Conservation (phyloP, 2,329 filamentous ascomycete species). For the Xylogone sp. region DNA sequence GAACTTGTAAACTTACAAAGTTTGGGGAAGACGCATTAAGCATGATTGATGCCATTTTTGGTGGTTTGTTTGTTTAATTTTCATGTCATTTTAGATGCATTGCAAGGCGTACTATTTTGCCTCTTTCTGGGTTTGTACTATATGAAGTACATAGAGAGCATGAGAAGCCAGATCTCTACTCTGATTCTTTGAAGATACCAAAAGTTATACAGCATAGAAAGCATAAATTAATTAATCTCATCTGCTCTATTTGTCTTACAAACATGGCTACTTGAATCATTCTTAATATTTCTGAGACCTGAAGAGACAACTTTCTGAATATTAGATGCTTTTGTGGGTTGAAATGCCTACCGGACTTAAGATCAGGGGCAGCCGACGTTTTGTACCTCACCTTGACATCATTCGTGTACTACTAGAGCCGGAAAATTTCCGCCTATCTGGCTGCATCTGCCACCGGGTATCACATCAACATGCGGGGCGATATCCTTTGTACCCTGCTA, state of each 20-base stretch:
- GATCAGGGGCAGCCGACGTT: too few relatives aligned
- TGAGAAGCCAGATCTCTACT: not conserved
- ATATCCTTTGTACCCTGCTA: not conserved
- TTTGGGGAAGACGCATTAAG: slow-evolving; percentile 51
- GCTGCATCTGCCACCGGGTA: not conserved
- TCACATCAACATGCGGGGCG: not conserved
- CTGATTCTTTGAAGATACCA: not conserved
- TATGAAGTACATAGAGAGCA: not conserved
- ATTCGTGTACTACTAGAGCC: too few relatives aligned
- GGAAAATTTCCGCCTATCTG: not conserved
- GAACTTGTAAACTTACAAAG: slow-evolving; percentile 80
- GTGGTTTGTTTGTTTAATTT: not conserved
- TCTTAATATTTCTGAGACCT: too few relatives aligned
- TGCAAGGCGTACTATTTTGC: not conserved
- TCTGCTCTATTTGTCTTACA: not conserved
- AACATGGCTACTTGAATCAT: not conserved
- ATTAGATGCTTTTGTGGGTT: too few relatives aligned
- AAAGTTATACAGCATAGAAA: not conserved
- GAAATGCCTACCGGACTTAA: too few relatives aligned
- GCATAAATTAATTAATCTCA: not conserved
- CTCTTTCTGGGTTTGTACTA: not conserved
- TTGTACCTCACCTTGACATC: too few relatives aligned
- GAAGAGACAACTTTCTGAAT: too few relatives aligned
- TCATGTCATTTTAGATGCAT: not conserved
- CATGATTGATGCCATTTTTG: not conserved